These are phyloP conservation scores for Fusarium sp. DNA, from an alignment of 2,329 filamentous ascomycete genomes.

Conservation along the genomic window DNA sequence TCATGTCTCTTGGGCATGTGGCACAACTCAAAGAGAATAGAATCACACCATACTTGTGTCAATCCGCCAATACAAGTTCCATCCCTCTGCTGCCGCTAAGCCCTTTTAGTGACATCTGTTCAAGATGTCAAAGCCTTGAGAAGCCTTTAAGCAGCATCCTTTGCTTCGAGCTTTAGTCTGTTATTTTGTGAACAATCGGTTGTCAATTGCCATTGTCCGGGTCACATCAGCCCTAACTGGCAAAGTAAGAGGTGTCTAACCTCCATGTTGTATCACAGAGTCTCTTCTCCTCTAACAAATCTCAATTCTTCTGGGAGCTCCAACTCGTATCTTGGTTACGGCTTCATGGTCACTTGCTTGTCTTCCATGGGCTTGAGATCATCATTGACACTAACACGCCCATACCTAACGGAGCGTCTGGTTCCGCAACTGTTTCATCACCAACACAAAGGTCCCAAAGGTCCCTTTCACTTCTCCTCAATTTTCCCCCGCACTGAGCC, in stretches of 20 bases:
- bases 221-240: too few species aligned
- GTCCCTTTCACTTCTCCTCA: not conserved
- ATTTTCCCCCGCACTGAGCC: conserved; percentile 16
- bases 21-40: not conserved
- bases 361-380: not conserved
- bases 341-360: not conserved
- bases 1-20: not conserved
- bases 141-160: not conserved
- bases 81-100: not conserved
- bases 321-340: not conserved
- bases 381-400: not conserved
- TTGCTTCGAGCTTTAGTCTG: not conserved
- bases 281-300: not conserved
- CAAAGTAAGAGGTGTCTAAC: not conserved
- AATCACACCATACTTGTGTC: not conserved
- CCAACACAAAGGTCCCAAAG: not conserved
- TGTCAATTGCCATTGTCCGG: not conserved
- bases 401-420: not conserved
- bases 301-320: not conserved
- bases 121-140: not conserved
- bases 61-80: not conserved
- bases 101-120: not conserved
- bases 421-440: not conserved
- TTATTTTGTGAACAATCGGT: not conserved
- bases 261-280: not conserved